phyloP scores from a whole-genome alignment of 805 yeast species.

The Hanseniaspora pseudoguilliermondii region DNA sequence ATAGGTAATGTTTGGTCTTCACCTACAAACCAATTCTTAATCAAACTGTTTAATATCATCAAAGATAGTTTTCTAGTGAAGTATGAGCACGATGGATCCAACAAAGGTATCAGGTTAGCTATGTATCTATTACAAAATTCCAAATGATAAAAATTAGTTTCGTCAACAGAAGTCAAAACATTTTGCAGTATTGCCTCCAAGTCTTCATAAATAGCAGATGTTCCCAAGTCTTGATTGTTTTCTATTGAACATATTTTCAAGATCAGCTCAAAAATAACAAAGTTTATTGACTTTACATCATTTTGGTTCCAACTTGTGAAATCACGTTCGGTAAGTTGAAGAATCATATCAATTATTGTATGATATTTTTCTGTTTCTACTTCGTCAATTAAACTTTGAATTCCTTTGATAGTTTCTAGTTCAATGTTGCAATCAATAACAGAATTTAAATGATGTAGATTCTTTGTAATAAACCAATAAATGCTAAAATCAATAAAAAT shows the following conservation, averaged over 20 bases:
- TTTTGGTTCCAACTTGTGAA: neutral
- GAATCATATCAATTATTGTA: neutral
- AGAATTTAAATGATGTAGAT: neutral
- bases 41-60: constrained; percentile 14
- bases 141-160: neutral
- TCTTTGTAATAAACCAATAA: neutral
- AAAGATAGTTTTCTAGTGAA: neutral
- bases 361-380: neutral
- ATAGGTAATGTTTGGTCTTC: constrained; percentile 21
- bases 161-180: neutral
- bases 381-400: neutral
- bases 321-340: neutral
- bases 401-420: neutral
- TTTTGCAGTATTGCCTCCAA: neutral
- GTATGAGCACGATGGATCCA: neutral
- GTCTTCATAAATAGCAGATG: neutral
- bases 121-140: constrained; percentile 1
- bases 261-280: neutral
- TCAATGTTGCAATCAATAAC: neutral
- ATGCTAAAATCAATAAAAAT: neutral
- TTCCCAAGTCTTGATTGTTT: neutral
- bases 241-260: neutral
- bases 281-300: neutral
- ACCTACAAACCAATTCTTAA: constrained; percentile 23
- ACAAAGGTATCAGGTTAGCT: neutral